Percentiles rank a stretch among this genome's conserved stretches.
Evolutionary conservation across 1,284 basidiomycete genomes (phyloP).

Genomic region (Pisolithus thermaeus): DNA sequence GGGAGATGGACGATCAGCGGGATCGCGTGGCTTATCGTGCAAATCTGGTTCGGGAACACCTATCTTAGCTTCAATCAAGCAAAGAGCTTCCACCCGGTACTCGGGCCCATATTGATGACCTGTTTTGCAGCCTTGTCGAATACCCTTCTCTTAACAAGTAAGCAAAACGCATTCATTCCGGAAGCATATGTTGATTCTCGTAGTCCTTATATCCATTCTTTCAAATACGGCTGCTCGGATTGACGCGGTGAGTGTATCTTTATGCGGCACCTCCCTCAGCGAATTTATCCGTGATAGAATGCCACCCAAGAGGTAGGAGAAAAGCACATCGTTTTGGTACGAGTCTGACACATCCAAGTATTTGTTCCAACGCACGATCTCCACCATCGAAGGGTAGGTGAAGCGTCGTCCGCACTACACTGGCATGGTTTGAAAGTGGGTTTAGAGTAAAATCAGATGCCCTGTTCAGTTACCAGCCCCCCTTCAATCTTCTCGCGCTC

Average conservation of each 20-base stretch:
- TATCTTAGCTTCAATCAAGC: slow-evolving; percentile 65
- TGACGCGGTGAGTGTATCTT: slow-evolving; percentile 50
- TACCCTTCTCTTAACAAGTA: slow-evolving; percentile 76
- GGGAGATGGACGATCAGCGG: slow-evolving; percentile 61
- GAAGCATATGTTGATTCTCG: slow-evolving; percentile 16
- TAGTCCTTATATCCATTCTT: slow-evolving; percentile 81
- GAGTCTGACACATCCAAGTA: slow-evolving; percentile 43
- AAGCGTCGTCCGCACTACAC: not conserved
- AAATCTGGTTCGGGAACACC: slow-evolving; percentile 83
- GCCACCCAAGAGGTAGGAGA: slow-evolving; percentile 68
- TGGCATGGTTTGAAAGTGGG: not conserved
- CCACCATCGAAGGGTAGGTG: slow-evolving; percentile 80
- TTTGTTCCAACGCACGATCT: slow-evolving; percentile 82
- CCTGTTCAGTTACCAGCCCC: slow-evolving; percentile 86
- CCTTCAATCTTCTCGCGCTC: slow-evolving; percentile 79
- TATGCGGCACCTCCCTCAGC: slow-evolving; percentile 3
- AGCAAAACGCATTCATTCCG: slow-evolving; percentile 19
- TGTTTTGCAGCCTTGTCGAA: slow-evolving; percentile 79
- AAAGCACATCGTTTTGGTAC: slow-evolving; percentile 1
- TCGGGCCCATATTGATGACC: slow-evolving; percentile 84
- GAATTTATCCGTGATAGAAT: slow-evolving; percentile 44
- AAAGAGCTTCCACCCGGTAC: slow-evolving; percentile 74
- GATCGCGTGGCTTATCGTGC: slow-evolving; percentile 77
- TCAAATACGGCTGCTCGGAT: slow-evolving; percentile 83
- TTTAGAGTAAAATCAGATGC: slow-evolving; percentile 81